Base-by-base conservation (phyloP, 352 stramenopile genomes). In the Aphanomyces stellatus region DNA sequence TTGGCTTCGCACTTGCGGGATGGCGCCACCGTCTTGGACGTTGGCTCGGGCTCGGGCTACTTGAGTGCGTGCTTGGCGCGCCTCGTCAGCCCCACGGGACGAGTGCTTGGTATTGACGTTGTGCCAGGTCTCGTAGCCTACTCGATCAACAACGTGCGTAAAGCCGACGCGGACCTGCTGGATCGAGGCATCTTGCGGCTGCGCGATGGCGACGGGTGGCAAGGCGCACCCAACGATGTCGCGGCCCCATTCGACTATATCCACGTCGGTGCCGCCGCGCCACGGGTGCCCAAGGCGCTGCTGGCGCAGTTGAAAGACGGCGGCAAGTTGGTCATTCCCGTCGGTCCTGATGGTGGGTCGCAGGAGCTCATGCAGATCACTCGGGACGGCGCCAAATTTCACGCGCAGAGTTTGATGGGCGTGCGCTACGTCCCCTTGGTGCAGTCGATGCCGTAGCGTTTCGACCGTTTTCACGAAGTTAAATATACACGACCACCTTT, bases 201-300 rank as follows among this genome's bases (percentile, higher is more conserved):
- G 40, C 76, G 74, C 19, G 77, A 71, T 28, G 74, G 85, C 37
- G 96, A 98, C 71, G 96, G 96, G 30, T 98, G 95, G 93, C 81
- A 96, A 34, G 96, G 96, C 19, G 77, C 96, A 35, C 73, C 81
- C 1, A 88, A 90, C 33, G 78, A 95, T 65, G n/a, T n/a, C n/a
- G n/a, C n/a, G n/a, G 86, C 77, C 5, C 96, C 96, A 19, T 99
- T 98, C 73, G 87, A 99, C 74, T 97, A 90, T 63, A 99, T 99
- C 71, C 95, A 99, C 73, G 96, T 99, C 0, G 96, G 96, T 0
- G 96, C 95, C 2, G 95, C 96, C 0, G 96, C 95, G 3, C 85
- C 93, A 35, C 69, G 59, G 4, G 80, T 96, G 11, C 96, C 96
- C 0, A 73, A 80, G 42, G 76, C 85, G 4, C 76, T 99, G 2